Evolutionary conservation across 148 eudicot genomes (phyloP).

Genomic region (Cornus kousa): DNA sequence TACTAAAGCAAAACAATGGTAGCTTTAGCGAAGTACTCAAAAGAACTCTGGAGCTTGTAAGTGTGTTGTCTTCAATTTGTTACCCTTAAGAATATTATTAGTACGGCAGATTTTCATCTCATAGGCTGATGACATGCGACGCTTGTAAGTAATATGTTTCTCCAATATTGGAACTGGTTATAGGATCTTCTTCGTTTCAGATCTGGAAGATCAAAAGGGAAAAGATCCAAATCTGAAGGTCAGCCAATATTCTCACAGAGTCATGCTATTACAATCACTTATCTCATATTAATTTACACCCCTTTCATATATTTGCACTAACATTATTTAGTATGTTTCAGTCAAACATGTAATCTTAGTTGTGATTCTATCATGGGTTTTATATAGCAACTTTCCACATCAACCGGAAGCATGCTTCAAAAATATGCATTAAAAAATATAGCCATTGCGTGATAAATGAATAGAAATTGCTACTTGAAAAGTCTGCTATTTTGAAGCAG

Average conservation of each 20-base stretch:
- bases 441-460: too few species aligned
- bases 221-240: constrained; percentile 32
- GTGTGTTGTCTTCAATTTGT: neutral
- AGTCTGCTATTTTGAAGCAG: neutral
- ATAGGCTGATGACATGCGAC: neutral
- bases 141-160: neutral
- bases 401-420: neutral
- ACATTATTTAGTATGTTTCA: neutral
- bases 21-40: constrained; percentile 35
- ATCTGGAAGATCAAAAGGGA: constrained; percentile 17
- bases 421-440: too few species aligned
- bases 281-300: neutral
- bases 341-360: neutral
- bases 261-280: neutral
- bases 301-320: too few species aligned
- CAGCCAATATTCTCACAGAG: constrained; percentile 4
- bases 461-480: too few species aligned
- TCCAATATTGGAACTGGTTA: constrained; percentile 8
- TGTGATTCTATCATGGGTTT: neutral
- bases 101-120: neutral
- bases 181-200: constrained; percentile 30
- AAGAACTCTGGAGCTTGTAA: constrained; percentile 53
- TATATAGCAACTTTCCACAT: neutral
- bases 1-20: constrained; percentile 44
- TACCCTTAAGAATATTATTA: neutral